Conservation (phyloP, 768 basidiomycete species). For the Neoboletus subvelutipes region DNA sequence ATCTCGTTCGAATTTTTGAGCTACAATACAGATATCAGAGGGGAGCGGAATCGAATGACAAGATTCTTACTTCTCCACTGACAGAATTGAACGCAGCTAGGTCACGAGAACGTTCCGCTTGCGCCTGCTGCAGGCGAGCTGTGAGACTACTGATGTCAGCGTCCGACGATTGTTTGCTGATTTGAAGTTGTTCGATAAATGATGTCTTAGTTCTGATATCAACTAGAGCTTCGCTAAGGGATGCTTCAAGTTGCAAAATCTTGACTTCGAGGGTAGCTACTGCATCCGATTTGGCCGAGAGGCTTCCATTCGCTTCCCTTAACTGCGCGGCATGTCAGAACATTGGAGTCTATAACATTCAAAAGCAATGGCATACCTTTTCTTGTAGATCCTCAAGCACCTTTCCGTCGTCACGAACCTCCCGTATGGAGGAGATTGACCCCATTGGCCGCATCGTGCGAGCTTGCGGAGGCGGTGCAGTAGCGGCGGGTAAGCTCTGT, state of each 20-base stretch:
- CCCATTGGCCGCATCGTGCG: slow-evolving; percentile 48
- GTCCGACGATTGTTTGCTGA: slow-evolving; percentile 49
- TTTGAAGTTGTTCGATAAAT: slow-evolving; percentile 46
- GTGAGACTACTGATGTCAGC: slow-evolving; percentile 45
- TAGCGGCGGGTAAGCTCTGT: slow-evolving; percentile 36
- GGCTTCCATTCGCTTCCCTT: slow-evolving; percentile 51
- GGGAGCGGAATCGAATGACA: not conserved
- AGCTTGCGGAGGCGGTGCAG: slow-evolving; percentile 30
- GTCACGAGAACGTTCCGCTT: slow-evolving; percentile 27
- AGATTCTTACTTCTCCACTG: slow-evolving; percentile 49
- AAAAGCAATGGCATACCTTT: slow-evolving; percentile 43
- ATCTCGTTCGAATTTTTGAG: slow-evolving; percentile 48
- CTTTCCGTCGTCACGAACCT: slow-evolving; percentile 63
- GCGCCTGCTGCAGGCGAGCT: slow-evolving; percentile 40
- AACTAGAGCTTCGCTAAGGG: slow-evolving; percentile 45
- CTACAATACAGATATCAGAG: slow-evolving; percentile 35
- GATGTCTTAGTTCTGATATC: slow-evolving; percentile 49
- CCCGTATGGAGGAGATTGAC: slow-evolving; percentile 75
- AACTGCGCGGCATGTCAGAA: slow-evolving; percentile 42
- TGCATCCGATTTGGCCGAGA: slow-evolving; percentile 51
- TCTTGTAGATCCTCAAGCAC: slow-evolving; percentile 55
- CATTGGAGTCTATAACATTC: not conserved
- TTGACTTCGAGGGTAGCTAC: slow-evolving; percentile 55
- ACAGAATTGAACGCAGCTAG: slow-evolving; percentile 39
- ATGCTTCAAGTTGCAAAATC: slow-evolving; percentile 47